Conservation (phyloP, 768 basidiomycete genomes). For the Lentinula aciculospora region DNA sequence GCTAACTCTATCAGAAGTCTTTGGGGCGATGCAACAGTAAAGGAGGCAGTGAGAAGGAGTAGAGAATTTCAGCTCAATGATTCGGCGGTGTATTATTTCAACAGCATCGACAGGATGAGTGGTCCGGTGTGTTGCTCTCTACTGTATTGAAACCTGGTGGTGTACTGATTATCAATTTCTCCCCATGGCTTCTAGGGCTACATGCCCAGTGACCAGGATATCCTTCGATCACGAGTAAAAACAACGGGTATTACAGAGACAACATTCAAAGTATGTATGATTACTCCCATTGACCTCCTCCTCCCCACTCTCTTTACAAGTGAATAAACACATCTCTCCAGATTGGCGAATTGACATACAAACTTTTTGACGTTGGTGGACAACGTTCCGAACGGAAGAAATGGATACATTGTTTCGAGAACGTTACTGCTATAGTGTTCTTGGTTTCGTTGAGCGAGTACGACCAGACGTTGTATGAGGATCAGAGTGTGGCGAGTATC, state of each 20-base stretch:
- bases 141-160: conserved; percentile 84
- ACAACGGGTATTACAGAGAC: conserved; percentile 98
- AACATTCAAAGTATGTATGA: conserved; percentile 83
- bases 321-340: not conserved
- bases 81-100: too few species aligned
- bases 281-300: too few species aligned
- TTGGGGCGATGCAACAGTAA: conserved; percentile 76
- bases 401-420: too few species aligned
- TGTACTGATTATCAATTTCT: not conserved
- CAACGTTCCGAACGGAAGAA: conserved; percentile 80
- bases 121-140: conserved; percentile 17
- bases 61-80: too few species aligned
- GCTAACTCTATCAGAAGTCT: conserved; percentile 73
- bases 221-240: conserved; percentile 89
- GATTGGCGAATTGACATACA: conserved; percentile 91
- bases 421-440: conserved; percentile 91
- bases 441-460: conserved; percentile 92
- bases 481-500: conserved; percentile 82
- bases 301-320: too few species aligned
- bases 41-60: conserved; percentile 77
- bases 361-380: conserved; percentile 85
- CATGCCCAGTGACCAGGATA: too few species aligned
- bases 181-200: conserved; percentile 58
- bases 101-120: not conserved
- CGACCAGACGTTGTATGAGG: conserved; percentile 96